Percentiles rank a stretch among this genome's conserved stretches.
These are phyloP conservation scores for Terana coerulea DNA, from an alignment of 768 basidiomycete species.

Conservation along the genomic window DNA sequence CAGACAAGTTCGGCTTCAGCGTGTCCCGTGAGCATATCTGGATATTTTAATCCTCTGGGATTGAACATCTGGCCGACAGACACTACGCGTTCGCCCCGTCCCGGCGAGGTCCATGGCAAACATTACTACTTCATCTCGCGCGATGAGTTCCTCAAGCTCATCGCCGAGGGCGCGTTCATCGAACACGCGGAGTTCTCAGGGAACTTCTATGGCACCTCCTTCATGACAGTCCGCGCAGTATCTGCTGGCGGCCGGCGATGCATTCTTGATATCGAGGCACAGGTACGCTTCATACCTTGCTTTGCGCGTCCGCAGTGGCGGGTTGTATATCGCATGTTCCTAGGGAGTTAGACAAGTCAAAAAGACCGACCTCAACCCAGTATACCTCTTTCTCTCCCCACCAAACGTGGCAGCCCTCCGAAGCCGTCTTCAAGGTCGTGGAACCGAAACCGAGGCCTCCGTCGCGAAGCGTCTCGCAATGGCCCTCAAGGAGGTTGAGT, in stretches of 20 bases:
- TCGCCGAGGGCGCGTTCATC: conserved; percentile 75
- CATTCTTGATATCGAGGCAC: conserved; percentile 93
- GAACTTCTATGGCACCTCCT: conserved; percentile 92
- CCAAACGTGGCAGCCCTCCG: conserved; percentile 73
- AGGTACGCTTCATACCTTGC: conserved; percentile 48
- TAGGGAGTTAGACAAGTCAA: conserved; percentile 95
- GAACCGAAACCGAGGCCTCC: conserved; percentile 76
- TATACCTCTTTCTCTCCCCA: conserved; percentile 91
- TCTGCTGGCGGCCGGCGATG: conserved; percentile 71
- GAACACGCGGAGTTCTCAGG: conserved; percentile 93
- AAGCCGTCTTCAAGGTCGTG: conserved; percentile 68
- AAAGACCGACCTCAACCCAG: conserved; percentile 71
- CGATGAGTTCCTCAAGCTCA: conserved; percentile 68
- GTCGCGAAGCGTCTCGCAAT: conserved; percentile 73
- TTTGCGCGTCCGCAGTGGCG: conserved; percentile 14
- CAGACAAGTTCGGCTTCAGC: conserved; percentile 87
- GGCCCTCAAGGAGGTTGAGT: conserved; percentile 78
- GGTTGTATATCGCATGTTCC: conserved; percentile 12
- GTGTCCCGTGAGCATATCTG: conserved; percentile 66
- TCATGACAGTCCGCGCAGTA: conserved; percentile 68
- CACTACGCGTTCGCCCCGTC: conserved; percentile 83
- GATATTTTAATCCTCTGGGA: conserved; percentile 1
- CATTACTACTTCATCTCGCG: conserved; percentile 83
- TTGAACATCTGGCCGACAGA: conserved; percentile 41
- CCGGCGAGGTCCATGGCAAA: conserved; percentile 77